Conservation (phyloP, 495 filamentous ascomycete genomes). For the Aspergillus coremiiformis region DNA sequence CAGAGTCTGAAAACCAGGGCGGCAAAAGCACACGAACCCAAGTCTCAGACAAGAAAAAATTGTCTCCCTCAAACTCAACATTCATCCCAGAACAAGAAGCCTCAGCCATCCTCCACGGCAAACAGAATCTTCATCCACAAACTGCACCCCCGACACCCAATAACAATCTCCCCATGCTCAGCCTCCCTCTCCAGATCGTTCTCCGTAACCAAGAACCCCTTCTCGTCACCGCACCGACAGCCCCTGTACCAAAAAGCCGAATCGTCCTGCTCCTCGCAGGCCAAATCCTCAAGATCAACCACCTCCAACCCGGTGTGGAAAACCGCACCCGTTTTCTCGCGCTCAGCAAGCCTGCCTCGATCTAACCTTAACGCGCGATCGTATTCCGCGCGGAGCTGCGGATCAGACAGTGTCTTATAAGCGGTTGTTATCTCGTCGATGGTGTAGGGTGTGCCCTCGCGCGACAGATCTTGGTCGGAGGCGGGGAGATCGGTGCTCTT, state of each 20-base stretch:
- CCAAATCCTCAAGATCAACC: conserved; percentile 77
- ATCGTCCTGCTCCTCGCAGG: conserved; percentile 40
- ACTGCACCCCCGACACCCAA: conserved; percentile 76
- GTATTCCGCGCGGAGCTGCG: conserved; percentile 53
- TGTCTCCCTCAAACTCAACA: too few relatives aligned
- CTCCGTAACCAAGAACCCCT: conserved; percentile 64
- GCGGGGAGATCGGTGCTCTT: conserved; percentile 4
- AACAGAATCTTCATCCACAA: conserved; percentile 72
- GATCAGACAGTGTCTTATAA: conserved; percentile 61
- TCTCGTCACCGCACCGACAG: conserved; percentile 76
- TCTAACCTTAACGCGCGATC: conserved; percentile 48
- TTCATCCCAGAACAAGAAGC: background rate
- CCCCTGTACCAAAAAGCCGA: conserved; percentile 50
- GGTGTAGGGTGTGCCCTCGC: conserved; percentile 29
- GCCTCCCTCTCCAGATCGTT: conserved; percentile 58
- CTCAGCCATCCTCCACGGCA: conserved; percentile 41
- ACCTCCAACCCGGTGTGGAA: conserved; percentile 67
- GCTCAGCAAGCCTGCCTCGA: conserved; percentile 18
- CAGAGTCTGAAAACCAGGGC: background rate
- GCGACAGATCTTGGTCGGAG: background rate
- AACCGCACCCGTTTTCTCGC: conserved; percentile 23
- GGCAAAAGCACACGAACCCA: background rate
- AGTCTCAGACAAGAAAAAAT: background rate
- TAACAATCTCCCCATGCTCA: conserved; percentile 60
- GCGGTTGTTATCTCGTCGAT: conserved; percentile 77